A percentile compares a stretch with the other conserved stretches of the same genome.
These are phyloP conservation scores for Fusarium pseudocircinatum DNA, from an alignment of 2,329 filamentous ascomycete species.

Conservation along the genomic window DNA sequence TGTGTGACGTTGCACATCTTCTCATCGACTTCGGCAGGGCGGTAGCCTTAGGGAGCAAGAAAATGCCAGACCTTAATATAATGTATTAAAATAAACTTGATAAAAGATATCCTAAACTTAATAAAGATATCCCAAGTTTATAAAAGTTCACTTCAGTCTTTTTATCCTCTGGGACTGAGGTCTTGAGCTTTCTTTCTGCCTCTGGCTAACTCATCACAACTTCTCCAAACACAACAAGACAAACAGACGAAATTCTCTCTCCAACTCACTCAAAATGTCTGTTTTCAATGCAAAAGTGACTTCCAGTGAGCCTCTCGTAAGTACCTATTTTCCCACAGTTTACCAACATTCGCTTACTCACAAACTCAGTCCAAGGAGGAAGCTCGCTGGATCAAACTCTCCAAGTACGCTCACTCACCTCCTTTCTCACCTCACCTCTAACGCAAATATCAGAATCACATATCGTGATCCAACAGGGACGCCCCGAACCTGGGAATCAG, in stretches of 20 bases:
- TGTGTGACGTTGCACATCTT: conserved; percentile 14
- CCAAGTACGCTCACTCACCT: conserved; percentile 55
- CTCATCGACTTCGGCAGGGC: conserved; percentile 33
- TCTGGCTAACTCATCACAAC: conserved; percentile 6
- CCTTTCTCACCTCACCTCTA: not conserved
- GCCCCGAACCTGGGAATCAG: conserved; percentile 75
- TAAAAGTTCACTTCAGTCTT: no score
- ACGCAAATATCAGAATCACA: conserved; percentile 57
- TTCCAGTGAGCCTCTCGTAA: conserved; percentile 57
- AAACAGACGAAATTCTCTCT: not conserved
- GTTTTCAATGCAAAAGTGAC: conserved; percentile 54
- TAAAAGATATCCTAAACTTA: no score
- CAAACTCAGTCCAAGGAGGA: conserved; percentile 57
- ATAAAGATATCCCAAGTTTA: no score
- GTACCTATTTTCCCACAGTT: not conserved
- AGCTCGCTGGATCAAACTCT: conserved; percentile 68
- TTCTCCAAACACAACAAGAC: not conserved
- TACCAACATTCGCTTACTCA: not conserved
- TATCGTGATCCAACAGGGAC: conserved; percentile 72
- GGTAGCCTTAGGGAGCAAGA: not conserved
- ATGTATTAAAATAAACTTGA: no score
- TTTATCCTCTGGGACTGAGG: no score
- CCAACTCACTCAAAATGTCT: conserved; percentile 49
- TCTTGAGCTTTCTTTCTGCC: no score
- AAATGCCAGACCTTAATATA: no score